These are phyloP conservation scores for Yarrowia sp. DNA, from an alignment of 805 yeast genomes.

Conservation along the genomic window DNA sequence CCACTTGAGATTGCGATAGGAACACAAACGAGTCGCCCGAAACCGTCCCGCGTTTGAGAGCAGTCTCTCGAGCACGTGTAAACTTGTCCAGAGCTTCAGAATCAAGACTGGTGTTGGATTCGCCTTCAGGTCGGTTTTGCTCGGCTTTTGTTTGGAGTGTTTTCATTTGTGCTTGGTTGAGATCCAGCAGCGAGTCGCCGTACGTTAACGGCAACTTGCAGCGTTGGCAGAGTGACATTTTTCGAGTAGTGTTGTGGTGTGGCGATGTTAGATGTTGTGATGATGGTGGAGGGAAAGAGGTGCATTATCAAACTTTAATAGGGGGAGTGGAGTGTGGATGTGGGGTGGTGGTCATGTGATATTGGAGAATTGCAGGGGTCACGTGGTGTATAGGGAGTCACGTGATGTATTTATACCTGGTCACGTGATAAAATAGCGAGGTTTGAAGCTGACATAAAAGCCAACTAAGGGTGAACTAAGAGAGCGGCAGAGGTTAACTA, in stretches of 20 bases:
- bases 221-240: constrained; percentile 16
- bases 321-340: neutral
- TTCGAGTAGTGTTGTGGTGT: neutral
- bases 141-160: constrained; percentile 13
- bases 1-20: constrained; percentile 5
- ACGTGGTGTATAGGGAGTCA: no score
- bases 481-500: no score
- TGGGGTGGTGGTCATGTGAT: neutral
- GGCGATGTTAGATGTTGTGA: constrained; percentile 3
- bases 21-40: constrained; percentile 23
- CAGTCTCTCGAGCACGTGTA: neutral
- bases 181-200: constrained; percentile 19
- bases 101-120: neutral
- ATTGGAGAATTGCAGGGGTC: no score
- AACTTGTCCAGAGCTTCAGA: neutral
- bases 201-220: constrained; percentile 24
- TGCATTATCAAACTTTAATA: constrained; percentile 10
- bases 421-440: no score
- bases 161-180: constrained; percentile 11
- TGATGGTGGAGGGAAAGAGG: neutral
- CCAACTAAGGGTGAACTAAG: no score
- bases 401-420: no score
- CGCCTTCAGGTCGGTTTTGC: constrained; percentile 10
- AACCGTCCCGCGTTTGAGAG: neutral
- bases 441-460: no score